Base-by-base conservation (phyloP, 2,329 filamentous ascomycete species). In the Pseudogymnoascus sp. region DNA sequence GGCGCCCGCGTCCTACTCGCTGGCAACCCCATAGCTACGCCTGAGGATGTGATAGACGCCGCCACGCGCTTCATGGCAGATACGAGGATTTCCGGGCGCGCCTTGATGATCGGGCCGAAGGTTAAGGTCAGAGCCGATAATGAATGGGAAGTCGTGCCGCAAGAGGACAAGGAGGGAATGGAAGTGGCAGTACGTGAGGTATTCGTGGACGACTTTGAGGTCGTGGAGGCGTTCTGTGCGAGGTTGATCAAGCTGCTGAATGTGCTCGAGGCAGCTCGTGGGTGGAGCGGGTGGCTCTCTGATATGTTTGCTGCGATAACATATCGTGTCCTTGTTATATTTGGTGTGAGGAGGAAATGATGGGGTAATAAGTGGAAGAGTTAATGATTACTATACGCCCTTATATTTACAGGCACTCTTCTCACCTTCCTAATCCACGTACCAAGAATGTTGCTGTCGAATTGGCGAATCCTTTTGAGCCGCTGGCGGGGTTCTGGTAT, bases 1-100 rank as follows among this genome's bases (percentile, higher is more conserved):
- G 63, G 67, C 1, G 84, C 77, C 16, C 77, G 82, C 28, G 65
- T 80, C 1, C 64, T 87, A 14, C 77, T 89, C 2, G 82, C 85
- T 0, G 87, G 87, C 12, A 78, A 76, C 2, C 81, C 77, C 1
- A 75, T 81, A 66, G 84, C 82, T 1, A 76, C 77, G 43, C 72
- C 68, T 80, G 38, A 79, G 34, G 84, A 88, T 69, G 87, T 89
- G 1, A 78, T 89, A 1, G 84, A 88, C 65, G 86, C 85, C 3
- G 84, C 78, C 0, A 88, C 84, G 14, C 77, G 86, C 46, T 77
- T 89, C 36, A 78, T 86, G 53, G 83, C 85, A 0, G 84, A 88
- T 69, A 78, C 80, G 38, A 71, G 74, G 31, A 80, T 88, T 56
- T 74, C 79, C 7, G 86, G 87, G 1, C 76, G 86, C 63, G 79